Evolutionary conservation across 352 stramenopile genomes (phyloP), one percentile per base, ranked within the genome.

Genomic region (Globisporangium takayamanum): DNA sequence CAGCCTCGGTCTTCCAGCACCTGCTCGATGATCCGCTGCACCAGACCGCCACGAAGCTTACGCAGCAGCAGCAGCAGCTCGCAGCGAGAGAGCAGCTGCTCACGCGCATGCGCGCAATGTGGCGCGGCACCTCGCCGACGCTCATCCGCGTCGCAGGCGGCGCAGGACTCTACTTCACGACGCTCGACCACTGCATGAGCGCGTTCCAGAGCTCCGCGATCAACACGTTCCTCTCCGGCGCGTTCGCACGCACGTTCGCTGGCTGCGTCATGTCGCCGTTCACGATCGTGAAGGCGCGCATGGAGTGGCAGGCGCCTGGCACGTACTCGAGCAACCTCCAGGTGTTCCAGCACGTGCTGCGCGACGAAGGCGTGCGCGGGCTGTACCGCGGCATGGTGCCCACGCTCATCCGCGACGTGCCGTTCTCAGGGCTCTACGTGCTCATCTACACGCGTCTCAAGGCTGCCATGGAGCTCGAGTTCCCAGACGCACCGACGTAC

Each of bases 361-460:
- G 68, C 26, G 65, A 85, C 22, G 83, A 94, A 67, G 84, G 85
- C 15, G 64, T 88, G 25, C 69, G 74, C 11, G 86, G 87, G 25
- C 67, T 96, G 18, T 96, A 96, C 62, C 82, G 86, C 33, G 87
- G 87, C 53, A 92, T 94, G 67, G 64, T 91, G 30, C 84, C 87
- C 0, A 94, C 84, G 22, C 70, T 96, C 18, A 77, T 92, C n/a
- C 73, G 87, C 45, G 87, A 95, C 62, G 86, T 95, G 39, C 87
- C 87, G 7, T 95, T 94, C 72, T 95, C 87, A 7, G 87, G 87
- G 28, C 70, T 94, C 10, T 95, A 95, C 63, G 84, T 95, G 56
- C 73, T 92, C 36, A 69, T 94, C 47, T 95, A 95, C 68, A 91
- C 82, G 58, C 80, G 74, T 0, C 59, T 93, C 45, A 80, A 91